Conservation (phyloP, 345 rosid species). For the Noccaea bulbosa region DNA sequence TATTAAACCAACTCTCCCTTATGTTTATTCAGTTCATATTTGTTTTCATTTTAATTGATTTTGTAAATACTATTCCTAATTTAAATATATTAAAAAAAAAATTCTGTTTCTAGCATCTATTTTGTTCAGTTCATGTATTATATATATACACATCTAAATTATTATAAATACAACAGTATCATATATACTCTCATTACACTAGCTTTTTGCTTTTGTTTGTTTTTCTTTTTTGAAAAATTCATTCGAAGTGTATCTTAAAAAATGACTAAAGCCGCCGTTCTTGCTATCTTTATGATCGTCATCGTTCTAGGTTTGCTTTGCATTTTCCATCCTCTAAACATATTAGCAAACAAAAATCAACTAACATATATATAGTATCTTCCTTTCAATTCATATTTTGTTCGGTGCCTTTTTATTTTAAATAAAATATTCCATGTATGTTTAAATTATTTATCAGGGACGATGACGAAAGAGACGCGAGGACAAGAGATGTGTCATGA, state of each 20-base stretch:
- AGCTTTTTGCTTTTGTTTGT: not conserved
- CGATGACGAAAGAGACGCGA: not conserved
- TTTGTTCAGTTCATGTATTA: not conserved
- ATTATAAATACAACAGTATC: not conserved
- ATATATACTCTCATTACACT: not conserved
- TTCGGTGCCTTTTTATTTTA: too few relatives aligned
- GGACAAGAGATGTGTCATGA: conserved; percentile 9
- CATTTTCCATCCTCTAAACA: not conserved
- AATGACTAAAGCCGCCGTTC: not conserved
- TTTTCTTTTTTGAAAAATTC: not conserved
- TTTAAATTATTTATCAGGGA: not conserved
- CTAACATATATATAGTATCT: not conserved
- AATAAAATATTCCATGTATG: too few relatives aligned
- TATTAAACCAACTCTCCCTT: too few relatives aligned
- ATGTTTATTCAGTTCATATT: too few relatives aligned
- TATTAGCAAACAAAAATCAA: not conserved
- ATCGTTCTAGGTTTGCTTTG: not conserved
- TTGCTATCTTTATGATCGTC: not conserved
- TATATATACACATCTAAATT: not conserved
- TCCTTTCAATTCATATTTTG: too few relatives aligned
- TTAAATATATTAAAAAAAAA: too few relatives aligned
- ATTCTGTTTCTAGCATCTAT: too few relatives aligned
- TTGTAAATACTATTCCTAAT: too few relatives aligned
- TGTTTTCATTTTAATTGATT: too few relatives aligned
- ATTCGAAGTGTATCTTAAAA: not conserved